Evolutionary conservation across 495 filamentous ascomycete genomes (phyloP).

Genomic region (Schizothecium vesticola): DNA sequence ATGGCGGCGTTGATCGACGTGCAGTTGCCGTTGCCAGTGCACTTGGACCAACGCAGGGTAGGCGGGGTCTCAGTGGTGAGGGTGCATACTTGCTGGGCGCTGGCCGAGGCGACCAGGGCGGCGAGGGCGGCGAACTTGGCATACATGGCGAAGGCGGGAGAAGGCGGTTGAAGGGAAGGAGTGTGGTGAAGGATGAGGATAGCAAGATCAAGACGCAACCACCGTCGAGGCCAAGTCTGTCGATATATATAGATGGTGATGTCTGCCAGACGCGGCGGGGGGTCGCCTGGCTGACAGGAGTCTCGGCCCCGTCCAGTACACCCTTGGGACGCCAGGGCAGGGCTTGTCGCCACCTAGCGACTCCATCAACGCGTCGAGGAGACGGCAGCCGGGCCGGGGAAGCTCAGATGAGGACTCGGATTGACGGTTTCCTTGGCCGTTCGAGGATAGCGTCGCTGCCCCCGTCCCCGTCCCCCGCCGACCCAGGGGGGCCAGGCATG

Average conservation of each 20-base stretch:
- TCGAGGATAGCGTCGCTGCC: constrained; percentile 18
- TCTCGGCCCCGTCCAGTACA: constrained; percentile 18
- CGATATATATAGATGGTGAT: constrained; percentile 22
- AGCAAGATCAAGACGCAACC: constrained; percentile 11
- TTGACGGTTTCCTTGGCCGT: constrained; percentile 11
- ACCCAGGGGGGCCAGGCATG: background rate
- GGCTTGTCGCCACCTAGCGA: constrained; percentile 8
- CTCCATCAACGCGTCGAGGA: background rate
- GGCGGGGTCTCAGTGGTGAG: constrained; percentile 53
- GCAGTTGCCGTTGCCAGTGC: constrained; percentile 49
- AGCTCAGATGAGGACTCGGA: constrained; percentile 15
- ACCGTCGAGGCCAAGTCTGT: constrained; percentile 4
- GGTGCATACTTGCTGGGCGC: constrained; percentile 55
- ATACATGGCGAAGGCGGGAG: constrained; percentile 22
- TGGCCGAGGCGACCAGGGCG: constrained; percentile 39
- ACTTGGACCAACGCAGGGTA: constrained; percentile 52
- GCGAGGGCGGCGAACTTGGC: constrained; percentile 34
- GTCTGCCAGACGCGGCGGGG: background rate
- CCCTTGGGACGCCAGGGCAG: constrained; percentile 1
- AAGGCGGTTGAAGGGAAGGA: constrained; percentile 10
- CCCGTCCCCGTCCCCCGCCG: background rate
- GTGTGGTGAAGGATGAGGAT: constrained; percentile 23
- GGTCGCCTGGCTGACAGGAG: constrained; percentile 2
- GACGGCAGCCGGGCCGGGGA: constrained; percentile 29
- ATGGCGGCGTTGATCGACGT: constrained; percentile 34